These are phyloP conservation scores for Boletus bicolor DNA, from an alignment of 768 basidiomycete genomes.

Conservation along the genomic window DNA sequence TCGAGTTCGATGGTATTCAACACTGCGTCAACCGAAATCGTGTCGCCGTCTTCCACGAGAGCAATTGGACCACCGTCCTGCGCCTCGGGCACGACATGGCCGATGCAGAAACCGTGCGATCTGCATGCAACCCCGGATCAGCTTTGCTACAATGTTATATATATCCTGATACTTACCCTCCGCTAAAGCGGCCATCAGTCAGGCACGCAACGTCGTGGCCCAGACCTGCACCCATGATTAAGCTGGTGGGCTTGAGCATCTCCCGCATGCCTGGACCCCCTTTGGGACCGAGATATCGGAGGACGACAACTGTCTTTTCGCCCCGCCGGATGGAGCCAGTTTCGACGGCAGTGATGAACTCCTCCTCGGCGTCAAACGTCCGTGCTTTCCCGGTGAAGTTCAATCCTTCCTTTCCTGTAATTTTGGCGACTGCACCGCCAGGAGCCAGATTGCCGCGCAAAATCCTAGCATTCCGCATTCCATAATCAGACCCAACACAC, in stretches of 20 bases:
- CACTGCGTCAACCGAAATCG: slow-evolving; percentile 84
- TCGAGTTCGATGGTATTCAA: slow-evolving; percentile 78
- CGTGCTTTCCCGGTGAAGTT: slow-evolving; percentile 89
- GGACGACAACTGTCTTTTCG: slow-evolving; percentile 93
- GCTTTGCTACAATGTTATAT: slow-evolving; percentile 7
- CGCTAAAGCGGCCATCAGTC: slow-evolving; percentile 97
- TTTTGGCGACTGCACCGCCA: slow-evolving; percentile 94
- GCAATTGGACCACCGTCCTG: slow-evolving; percentile 93
- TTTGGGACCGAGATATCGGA: slow-evolving; percentile 95
- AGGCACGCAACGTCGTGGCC: slow-evolving; percentile 95
- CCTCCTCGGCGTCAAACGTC: slow-evolving; percentile 87
- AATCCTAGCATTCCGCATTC: slow-evolving; percentile 49
- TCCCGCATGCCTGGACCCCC: slow-evolving; percentile 99
- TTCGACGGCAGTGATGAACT: slow-evolving; percentile 85
- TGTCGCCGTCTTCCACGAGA: slow-evolving; percentile 83
- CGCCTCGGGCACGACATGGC: slow-evolving; percentile 95
- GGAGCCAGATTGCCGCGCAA: slow-evolving; percentile 90
- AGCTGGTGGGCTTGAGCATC: slow-evolving; percentile 96
- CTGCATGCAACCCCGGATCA: slow-evolving; percentile 39
- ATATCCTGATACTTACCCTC: slow-evolving; percentile 64
- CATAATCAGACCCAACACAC: slow-evolving; percentile 1
- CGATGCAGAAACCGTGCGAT: slow-evolving; percentile 95
- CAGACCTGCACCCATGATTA: slow-evolving; percentile 98
- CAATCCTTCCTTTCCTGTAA: slow-evolving; percentile 93
- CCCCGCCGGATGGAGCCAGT: slow-evolving; percentile 85